These are phyloP conservation scores for Chrysosphaeria jannelii DNA, from an alignment of 2,329 filamentous ascomycete species.

Conservation along the genomic window DNA sequence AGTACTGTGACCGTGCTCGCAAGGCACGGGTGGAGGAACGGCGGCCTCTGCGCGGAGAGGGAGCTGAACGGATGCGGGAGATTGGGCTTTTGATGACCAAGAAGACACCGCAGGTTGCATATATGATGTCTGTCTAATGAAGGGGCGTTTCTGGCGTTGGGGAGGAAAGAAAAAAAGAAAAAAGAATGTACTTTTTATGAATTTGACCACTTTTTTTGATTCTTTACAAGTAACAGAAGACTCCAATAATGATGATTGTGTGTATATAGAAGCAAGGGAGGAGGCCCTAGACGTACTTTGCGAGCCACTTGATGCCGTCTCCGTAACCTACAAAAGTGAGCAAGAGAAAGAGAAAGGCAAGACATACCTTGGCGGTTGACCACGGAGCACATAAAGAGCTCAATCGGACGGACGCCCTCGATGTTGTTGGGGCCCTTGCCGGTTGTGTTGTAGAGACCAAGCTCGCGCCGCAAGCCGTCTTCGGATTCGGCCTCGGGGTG, in stretches of 20 bases:
- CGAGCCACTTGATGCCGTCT: no score
- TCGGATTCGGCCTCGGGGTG: slow-evolving; percentile 87
- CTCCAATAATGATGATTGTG: no score
- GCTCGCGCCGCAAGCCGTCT: slow-evolving; percentile 73
- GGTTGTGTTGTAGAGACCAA: slow-evolving; percentile 87
- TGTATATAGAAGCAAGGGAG: no score
- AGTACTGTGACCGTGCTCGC: slow-evolving; percentile 58
- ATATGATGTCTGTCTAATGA: slow-evolving; percentile 48
- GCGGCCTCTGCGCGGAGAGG: slow-evolving; percentile 51
- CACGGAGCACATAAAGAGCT: slow-evolving; percentile 98
- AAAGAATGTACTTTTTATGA: no score
- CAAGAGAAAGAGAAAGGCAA: neutral
- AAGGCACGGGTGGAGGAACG: slow-evolving; percentile 32
- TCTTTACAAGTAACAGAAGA: no score
- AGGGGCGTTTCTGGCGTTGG: no score
- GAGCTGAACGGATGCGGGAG: slow-evolving; percentile 78
- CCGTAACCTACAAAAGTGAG: no score
- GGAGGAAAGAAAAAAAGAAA: no score
- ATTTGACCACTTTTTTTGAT: no score
- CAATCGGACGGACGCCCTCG: slow-evolving; percentile 78
- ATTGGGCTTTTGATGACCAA: slow-evolving; percentile 71
- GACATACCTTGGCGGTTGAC: slow-evolving; percentile 74
- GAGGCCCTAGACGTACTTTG: no score
- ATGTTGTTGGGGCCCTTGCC: slow-evolving; percentile 77
- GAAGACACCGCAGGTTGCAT: slow-evolving; percentile 35